phyloP scores from a whole-genome alignment of 1,139 yeast species.

The Suhomyces kunorum region DNA sequence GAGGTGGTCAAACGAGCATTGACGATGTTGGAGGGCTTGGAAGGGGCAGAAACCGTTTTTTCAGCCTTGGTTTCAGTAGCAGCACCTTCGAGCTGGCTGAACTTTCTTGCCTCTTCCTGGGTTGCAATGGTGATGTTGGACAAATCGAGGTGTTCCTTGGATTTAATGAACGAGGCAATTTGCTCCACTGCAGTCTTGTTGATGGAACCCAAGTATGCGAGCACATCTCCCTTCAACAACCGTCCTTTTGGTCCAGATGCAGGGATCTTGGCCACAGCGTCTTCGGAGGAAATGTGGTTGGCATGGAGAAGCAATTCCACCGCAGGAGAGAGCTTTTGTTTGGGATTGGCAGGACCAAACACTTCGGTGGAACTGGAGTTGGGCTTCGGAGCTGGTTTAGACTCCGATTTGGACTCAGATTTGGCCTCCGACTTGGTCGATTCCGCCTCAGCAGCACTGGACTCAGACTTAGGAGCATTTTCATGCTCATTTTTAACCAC shows the following conservation, averaged over 20 bases:
- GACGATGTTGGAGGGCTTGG: constrained; percentile 34
- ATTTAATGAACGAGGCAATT: constrained; percentile 58
- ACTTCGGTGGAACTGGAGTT: constrained; percentile 18
- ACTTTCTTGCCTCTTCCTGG: constrained; percentile 25
- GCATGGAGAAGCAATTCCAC: constrained; percentile 67
- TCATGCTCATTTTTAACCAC: constrained; percentile 27
- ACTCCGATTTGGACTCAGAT: constrained; percentile 14
- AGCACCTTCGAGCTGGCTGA: constrained; percentile 14
- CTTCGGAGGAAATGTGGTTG: constrained; percentile 63
- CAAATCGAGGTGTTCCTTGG: constrained; percentile 70
- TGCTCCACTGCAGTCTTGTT: constrained; percentile 51
- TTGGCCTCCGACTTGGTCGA: constrained; percentile 9
- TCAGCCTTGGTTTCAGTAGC: constrained; percentile 13
- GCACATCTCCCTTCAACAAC: constrained; percentile 84
- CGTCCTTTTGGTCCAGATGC: constrained; percentile 93
- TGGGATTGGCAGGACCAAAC: constrained; percentile 54
- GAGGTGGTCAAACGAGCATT: constrained; percentile 29
- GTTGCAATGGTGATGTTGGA: constrained; percentile 62
- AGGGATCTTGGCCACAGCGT: constrained; percentile 67
- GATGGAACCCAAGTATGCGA: constrained; percentile 78
- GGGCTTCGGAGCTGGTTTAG: constrained; percentile 2
- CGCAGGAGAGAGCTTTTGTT: constrained; percentile 75
- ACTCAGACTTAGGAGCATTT: constrained; percentile 13
- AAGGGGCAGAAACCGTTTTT: constrained; percentile 24
- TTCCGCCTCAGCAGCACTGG: constrained; percentile 7